A percentile compares a stretch with the other conserved stretches of the same genome.
phyloP scores from a whole-genome alignment of 2,329 filamentous ascomycete species.

The Epicoccum sorghinum region DNA sequence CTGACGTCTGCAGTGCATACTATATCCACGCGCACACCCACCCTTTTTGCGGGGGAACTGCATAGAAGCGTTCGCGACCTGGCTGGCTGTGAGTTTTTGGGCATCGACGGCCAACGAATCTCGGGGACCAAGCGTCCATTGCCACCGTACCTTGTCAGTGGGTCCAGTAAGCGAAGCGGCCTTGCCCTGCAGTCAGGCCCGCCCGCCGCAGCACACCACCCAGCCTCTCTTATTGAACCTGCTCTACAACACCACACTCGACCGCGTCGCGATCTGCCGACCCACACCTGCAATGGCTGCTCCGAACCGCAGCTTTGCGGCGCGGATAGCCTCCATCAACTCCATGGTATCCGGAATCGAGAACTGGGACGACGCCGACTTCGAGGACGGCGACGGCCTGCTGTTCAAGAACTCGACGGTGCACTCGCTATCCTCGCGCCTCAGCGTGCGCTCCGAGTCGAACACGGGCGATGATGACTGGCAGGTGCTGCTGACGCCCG shows the following conservation, averaged over 20 bases:
- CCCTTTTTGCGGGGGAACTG: conserved; percentile 8
- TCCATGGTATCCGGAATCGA: conserved; percentile 64
- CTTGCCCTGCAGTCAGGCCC: conserved; percentile 21
- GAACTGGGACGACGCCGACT: conserved; percentile 65
- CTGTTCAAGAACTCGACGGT: conserved; percentile 74
- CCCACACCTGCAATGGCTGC: conserved; percentile 38
- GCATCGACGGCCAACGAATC: not conserved
- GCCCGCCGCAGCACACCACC: conserved; percentile 17
- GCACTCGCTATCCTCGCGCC: conserved; percentile 78
- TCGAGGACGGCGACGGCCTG: conserved; percentile 62
- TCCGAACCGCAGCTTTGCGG: conserved; percentile 45
- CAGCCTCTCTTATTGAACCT: conserved; percentile 1
- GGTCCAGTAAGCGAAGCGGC: conserved; percentile 6
- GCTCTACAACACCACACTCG: conserved; percentile 20
- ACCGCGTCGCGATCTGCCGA: conserved; percentile 22
- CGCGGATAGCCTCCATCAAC: conserved; percentile 59
- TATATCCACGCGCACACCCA: conserved; percentile 9
- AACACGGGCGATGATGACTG: conserved; percentile 81
- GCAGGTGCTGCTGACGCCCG: conserved; percentile 81
- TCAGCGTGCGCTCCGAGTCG: conserved; percentile 83
- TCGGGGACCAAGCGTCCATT: too few species aligned
- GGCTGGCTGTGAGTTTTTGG: conserved; percentile 11
- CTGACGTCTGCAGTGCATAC: conserved; percentile 4
- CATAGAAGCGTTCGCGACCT: conserved; percentile 9
- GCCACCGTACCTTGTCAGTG: too few species aligned